Evolutionary conservation across 2,329 filamentous ascomycete genomes (phyloP), one percentile per base, ranked within the genome.

Genomic region (Pezicula rhizophila): DNA sequence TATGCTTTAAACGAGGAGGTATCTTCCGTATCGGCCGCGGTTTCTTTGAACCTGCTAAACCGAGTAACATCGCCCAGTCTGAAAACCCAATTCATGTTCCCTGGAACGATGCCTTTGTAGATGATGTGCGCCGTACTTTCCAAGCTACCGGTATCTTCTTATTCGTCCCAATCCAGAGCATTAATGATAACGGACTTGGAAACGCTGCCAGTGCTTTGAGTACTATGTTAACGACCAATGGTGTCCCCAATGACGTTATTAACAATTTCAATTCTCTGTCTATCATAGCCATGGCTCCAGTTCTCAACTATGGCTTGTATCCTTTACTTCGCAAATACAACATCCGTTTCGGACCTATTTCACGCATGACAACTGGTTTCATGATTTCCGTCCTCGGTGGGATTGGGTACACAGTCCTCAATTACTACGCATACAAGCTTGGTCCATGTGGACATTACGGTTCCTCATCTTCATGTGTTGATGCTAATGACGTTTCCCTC

Each of bases 21-120:
- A 83, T 7, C 78, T 88, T 75, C 48, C 82, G 82, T 63, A 79
- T 79, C 3, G 68, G 85, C 38, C 70, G 70, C 23, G 72, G 71
- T 20, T 84, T 86, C 68, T 89, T 84, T 78, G 80, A 89, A 17
- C 63, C 73, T 5, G 81, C 80, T 48, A 87, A 86, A 69, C 85
- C 86, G 2, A 85, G 79, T 1, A 70, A 73, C 37, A 71, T 87
- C 6, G 70, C 77, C 8, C 68, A 73, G 25, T 67, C 65, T 2
- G 64, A 74, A 55, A 79, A 79, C 49, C 85, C 85, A 0, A 46
- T 51, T 0, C 89, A 84, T 80, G 89, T 91, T 79, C 84, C 81
- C 0, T 90, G 89, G 60, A 87, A 91, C 53, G 88, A 92, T 57
- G 79, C 78, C 38, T 92, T 87, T 82, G 86, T 92, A 25, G 85